phyloP scores from a whole-genome alignment of 73 alveolate species.

The Stentor coeruleus region DNA sequence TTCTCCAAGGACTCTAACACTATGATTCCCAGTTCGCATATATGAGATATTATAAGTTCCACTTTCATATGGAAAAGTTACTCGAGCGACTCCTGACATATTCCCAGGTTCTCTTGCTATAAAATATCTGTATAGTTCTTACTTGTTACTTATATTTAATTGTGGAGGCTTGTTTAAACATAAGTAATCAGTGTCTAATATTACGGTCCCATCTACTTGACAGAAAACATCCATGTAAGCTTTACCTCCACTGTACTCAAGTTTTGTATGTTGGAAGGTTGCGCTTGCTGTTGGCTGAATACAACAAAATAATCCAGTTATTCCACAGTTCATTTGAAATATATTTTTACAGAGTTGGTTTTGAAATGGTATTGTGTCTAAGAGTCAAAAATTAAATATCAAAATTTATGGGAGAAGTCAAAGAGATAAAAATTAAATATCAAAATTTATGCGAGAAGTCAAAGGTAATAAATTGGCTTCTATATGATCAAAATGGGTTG shows the following conservation, averaged over 20 bases:
- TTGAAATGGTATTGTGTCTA: no score
- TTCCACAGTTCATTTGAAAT: conserved; percentile 3
- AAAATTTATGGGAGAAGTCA: no score
- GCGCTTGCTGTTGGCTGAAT: background rate
- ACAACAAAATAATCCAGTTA: background rate
- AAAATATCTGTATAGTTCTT: background rate
- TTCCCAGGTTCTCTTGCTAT: conserved; percentile 9
- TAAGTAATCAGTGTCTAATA: conserved; percentile 17
- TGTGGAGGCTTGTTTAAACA: background rate
- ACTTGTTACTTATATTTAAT: background rate
- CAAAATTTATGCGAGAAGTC: no score
- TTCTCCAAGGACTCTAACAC: background rate
- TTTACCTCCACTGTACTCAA: background rate
- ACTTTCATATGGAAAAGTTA: background rate
- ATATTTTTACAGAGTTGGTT: no score
- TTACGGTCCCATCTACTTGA: conserved; percentile 6
- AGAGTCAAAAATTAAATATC: no score
- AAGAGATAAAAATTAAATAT: no score
- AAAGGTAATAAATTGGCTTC: no score
- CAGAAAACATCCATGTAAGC: background rate
- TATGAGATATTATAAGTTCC: background rate
- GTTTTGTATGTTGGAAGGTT: background rate
- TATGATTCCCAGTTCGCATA: background rate
- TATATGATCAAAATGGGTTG: no score
- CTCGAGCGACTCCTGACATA: conserved; percentile 10